A percentile compares a stretch with the other conserved stretches of the same genome.
These are phyloP conservation scores for Nadsonia commutata DNA, from an alignment of 1,139 yeast species.

Conservation along the genomic window DNA sequence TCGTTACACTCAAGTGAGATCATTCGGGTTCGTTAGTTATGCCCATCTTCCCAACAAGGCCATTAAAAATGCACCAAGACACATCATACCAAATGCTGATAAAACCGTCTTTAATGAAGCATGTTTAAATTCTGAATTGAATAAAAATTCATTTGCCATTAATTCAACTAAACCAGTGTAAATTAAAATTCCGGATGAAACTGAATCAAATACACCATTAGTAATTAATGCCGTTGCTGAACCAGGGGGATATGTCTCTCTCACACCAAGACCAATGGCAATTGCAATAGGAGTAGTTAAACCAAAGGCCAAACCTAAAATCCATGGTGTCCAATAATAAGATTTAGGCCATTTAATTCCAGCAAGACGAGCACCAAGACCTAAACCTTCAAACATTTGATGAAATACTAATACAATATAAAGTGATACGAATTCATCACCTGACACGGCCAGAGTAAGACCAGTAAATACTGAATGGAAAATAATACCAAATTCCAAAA, in stretches of 20 bases:
- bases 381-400: slow-evolving; percentile 87
- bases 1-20: too few species aligned
- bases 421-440: slow-evolving; percentile 60
- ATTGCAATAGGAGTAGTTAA: slow-evolving; percentile 74
- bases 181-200: slow-evolving; percentile 72
- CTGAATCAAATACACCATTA: slow-evolving; percentile 67
- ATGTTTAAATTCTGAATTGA: slow-evolving; percentile 19
- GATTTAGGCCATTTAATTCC: slow-evolving; percentile 49
- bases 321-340: slow-evolving; percentile 40
- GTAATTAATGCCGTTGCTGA: slow-evolving; percentile 54
- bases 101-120: slow-evolving; percentile 24
- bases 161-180: slow-evolving; percentile 81
- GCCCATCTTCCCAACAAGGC: slow-evolving; percentile 85
- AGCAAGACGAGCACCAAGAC: slow-evolving; percentile 78
- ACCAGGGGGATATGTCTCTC: slow-evolving; percentile 41
- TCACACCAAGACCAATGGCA: slow-evolving; percentile 76
- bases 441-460: slow-evolving; percentile 54
- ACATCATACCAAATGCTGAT: slow-evolving; percentile 27
- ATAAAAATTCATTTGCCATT: slow-evolving; percentile 79
- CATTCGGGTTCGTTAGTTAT: too few species aligned
- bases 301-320: slow-evolving; percentile 43
- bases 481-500: slow-evolving; percentile 65
- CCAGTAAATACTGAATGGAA: slow-evolving; percentile 79
- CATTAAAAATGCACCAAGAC: slow-evolving; percentile 70
- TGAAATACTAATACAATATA: slow-evolving; percentile 78